Percentiles rank a stretch among this genome's conserved stretches.
Evolutionary conservation across 345 rosid genomes (phyloP).

Genomic region (Camelina sativa): DNA sequence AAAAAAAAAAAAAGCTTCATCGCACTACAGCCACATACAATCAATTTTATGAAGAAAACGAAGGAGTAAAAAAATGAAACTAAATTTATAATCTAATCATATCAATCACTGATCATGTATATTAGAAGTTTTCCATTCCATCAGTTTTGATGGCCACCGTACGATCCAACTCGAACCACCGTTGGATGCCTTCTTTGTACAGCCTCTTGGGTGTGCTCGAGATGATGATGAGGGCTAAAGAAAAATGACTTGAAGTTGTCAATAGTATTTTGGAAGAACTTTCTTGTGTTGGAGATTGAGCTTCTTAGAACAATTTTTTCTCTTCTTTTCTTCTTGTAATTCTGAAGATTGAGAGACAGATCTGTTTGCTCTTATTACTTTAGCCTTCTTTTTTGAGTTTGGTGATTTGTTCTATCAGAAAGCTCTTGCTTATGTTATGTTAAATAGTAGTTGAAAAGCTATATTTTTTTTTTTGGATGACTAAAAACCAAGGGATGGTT

Average conservation of each 20-base stretch:
- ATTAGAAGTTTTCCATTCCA: too few species aligned
- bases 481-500: not conserved
- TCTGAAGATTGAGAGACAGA: conserved; percentile 21
- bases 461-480: not conserved
- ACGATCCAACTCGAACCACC: conserved; percentile 19
- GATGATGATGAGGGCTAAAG: conserved; percentile 6
- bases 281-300: conserved; percentile 64
- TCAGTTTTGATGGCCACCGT: conserved; percentile 1
- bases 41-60: not conserved
- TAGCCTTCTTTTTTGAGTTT: conserved; percentile 29
- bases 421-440: conserved; percentile 4
- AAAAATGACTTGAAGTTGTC: conserved; percentile 60
- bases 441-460: conserved; percentile 1
- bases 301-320: conserved; percentile 58
- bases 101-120: not conserved
- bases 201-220: not conserved
- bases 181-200: not conserved
- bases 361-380: conserved; percentile 24
- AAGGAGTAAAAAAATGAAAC: not conserved
- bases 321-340: not conserved
- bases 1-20: not conserved
- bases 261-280: conserved; percentile 61
- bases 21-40: too few species aligned
- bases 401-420: conserved; percentile 28
- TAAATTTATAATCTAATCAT: not conserved